Conservation (phyloP, 176 grass and related monocot genomes). For the Oryza australiensis region DNA sequence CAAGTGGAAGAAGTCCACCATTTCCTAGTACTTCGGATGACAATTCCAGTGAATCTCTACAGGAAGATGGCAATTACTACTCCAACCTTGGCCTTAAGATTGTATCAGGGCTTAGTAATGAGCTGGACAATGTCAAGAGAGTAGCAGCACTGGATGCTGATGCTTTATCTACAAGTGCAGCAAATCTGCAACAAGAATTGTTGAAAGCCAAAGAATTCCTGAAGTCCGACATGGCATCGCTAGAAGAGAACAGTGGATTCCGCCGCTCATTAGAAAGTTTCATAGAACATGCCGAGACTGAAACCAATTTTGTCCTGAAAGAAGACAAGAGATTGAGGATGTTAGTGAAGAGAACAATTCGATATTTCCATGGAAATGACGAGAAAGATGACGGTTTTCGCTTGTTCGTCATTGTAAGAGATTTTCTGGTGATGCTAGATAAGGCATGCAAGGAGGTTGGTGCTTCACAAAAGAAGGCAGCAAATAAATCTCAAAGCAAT, state of each 20-base stretch:
- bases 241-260: slow-evolving; percentile 64
- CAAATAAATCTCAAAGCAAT: slow-evolving; percentile 20
- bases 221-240: slow-evolving; percentile 45
- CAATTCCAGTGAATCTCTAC: slow-evolving; percentile 36
- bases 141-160: slow-evolving; percentile 67
- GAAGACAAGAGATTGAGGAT: slow-evolving; percentile 79
- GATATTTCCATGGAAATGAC: slow-evolving; percentile 81
- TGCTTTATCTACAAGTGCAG: slow-evolving; percentile 47
- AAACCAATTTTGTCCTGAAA: slow-evolving; percentile 53
- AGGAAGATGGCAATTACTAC: slow-evolving; percentile 37
- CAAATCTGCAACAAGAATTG: slow-evolving; percentile 44
- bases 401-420: slow-evolving; percentile 74
- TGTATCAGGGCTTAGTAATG: slow-evolving; percentile 64
- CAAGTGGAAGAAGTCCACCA: slow-evolving; percentile 44
- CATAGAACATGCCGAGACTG: slow-evolving; percentile 49
- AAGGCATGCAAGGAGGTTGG: slow-evolving; percentile 85
- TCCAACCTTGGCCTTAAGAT: slow-evolving; percentile 61
- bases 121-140: slow-evolving; percentile 75
- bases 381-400: slow-evolving; percentile 73
- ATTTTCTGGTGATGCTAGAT: slow-evolving; percentile 85
- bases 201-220: slow-evolving; percentile 62
- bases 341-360: slow-evolving; percentile 66
- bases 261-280: slow-evolving; percentile 46
- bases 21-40: slow-evolving; percentile 28
- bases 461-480: slow-evolving; percentile 45